phyloP scores from a whole-genome alignment of 1,284 basidiomycete species.

The Apiotrichum mycotoxinovorans region DNA sequence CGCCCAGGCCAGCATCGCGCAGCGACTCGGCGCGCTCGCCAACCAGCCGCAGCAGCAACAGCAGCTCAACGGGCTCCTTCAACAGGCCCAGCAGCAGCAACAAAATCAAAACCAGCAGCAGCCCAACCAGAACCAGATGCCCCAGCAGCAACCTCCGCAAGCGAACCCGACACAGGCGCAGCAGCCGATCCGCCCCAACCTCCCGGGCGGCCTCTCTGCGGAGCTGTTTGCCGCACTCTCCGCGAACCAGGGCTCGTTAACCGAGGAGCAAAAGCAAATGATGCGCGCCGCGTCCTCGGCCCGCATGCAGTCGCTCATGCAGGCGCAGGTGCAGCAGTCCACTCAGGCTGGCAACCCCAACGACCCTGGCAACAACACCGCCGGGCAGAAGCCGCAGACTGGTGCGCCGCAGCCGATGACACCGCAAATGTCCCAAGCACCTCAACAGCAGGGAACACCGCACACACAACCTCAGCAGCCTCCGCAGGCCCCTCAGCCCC shows the following conservation, averaged over 20 bases:
- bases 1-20: not conserved
- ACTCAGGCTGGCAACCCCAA: slow-evolving; percentile 1
- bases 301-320: slow-evolving; percentile 13
- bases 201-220: slow-evolving; percentile 4
- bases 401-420: not conserved
- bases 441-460: not conserved
- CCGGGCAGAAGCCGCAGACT: slow-evolving; percentile 1
- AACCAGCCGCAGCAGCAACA: slow-evolving; percentile 12
- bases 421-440: slow-evolving; percentile 1
- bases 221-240: slow-evolving; percentile 18
- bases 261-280: slow-evolving; percentile 16
- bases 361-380: slow-evolving; percentile 6
- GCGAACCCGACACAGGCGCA: not conserved
- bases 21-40: not conserved
- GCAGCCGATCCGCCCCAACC: slow-evolving; percentile 5
- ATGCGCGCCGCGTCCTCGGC: slow-evolving; percentile 3
- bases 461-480: slow-evolving; percentile 12
- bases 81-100: slow-evolving; percentile 3
- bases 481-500: slow-evolving; percentile 2
- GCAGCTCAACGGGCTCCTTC: slow-evolving; percentile 8
- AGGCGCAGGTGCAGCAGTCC: slow-evolving; percentile 9
- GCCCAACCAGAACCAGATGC: not conserved
- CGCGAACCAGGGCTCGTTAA: slow-evolving; percentile 14
- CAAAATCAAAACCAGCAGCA: slow-evolving; percentile 6
- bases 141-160: slow-evolving; percentile 2